Evolutionary conservation across 352 stramenopile species (phyloP).

Genomic region (Pythium myriotylum): DNA sequence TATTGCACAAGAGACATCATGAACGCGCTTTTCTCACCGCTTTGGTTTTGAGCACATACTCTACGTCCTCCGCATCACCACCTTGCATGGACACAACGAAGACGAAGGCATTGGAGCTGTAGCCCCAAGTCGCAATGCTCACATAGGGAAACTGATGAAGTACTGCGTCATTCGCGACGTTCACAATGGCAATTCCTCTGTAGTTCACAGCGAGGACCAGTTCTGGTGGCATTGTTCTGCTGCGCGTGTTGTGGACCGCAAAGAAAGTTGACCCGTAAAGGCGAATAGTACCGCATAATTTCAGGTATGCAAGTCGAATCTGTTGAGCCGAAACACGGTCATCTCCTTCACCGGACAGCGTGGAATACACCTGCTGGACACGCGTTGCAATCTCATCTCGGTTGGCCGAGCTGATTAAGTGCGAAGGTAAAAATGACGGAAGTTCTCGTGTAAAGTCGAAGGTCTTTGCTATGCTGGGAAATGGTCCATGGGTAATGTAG

Average conservation of each 20-base stretch:
- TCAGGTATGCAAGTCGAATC: slow-evolving; percentile 58
- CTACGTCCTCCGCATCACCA: slow-evolving; percentile 32
- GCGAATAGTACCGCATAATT: slow-evolving; percentile 56
- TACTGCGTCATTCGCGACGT: slow-evolving; percentile 56
- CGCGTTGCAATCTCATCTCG: slow-evolving; percentile 33
- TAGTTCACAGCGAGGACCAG: slow-evolving; percentile 68
- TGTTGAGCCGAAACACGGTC: slow-evolving; percentile 31
- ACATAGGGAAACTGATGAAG: slow-evolving; percentile 67
- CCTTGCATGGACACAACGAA: slow-evolving; percentile 59
- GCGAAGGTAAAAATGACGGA: slow-evolving; percentile 34
- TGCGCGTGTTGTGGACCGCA: slow-evolving; percentile 53
- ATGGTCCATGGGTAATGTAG: slow-evolving; percentile 44
- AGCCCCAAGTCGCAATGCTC: slow-evolving; percentile 79
- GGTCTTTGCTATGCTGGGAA: slow-evolving; percentile 14
- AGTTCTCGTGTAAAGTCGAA: slow-evolving; percentile 29
- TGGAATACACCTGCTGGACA: slow-evolving; percentile 39
- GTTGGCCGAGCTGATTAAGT: slow-evolving; percentile 53
- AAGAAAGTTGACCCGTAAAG: slow-evolving; percentile 82
- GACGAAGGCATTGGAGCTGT: slow-evolving; percentile 80
- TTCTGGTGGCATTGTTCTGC: slow-evolving; percentile 44
- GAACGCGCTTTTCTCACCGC: slow-evolving; percentile 26
- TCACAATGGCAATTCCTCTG: slow-evolving; percentile 66
- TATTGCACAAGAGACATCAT: not conserved
- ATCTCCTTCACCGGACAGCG: slow-evolving; percentile 20
- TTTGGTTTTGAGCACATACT: slow-evolving; percentile 57